A percentile compares a stretch with the other conserved stretches of the same genome.
Conservation (phyloP, 805 yeast genomes). For the Vanderwaltozyma yarrowii region DNA sequence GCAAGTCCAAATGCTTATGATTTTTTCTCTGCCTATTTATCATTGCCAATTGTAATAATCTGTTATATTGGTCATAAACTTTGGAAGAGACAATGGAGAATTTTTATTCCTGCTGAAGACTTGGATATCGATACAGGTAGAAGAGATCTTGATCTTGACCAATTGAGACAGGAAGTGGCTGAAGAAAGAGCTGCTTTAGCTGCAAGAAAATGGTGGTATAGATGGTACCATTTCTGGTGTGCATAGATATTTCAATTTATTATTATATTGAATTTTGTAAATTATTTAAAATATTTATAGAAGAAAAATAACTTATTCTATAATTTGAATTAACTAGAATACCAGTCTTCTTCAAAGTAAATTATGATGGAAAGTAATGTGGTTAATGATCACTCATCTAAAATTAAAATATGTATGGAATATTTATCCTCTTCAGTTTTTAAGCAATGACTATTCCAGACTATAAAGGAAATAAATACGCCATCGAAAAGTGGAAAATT, state of each 20-base stretch:
- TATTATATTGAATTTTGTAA: no score
- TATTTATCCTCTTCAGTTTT: no score
- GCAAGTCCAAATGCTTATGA: constrained; percentile 39
- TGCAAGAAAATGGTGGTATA: constrained; percentile 38
- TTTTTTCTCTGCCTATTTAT: constrained; percentile 60
- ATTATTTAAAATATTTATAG: no score
- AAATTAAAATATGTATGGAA: no score
- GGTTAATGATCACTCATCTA: no score
- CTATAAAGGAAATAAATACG: no score
- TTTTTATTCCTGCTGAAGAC: constrained; percentile 36
- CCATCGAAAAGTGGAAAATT: no score
- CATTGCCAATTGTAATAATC: constrained; percentile 50
- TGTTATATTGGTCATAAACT: constrained; percentile 51
- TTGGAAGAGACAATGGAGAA: constrained; percentile 35
- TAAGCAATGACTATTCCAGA: no score
- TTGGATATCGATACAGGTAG: constrained; percentile 57
- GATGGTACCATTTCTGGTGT: constrained; percentile 39
- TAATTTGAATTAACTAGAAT: no score
- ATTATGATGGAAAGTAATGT: no score
- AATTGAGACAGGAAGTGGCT: constrained; percentile 40
- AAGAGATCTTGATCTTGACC: constrained; percentile 45
- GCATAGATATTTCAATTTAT: not conserved
- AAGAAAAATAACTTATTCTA: no score
- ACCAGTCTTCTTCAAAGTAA: no score
- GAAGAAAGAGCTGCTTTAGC: constrained; percentile 39